Conservation (phyloP, 2,329 filamentous ascomycete species). For the Aureobasidium melanogenum region DNA sequence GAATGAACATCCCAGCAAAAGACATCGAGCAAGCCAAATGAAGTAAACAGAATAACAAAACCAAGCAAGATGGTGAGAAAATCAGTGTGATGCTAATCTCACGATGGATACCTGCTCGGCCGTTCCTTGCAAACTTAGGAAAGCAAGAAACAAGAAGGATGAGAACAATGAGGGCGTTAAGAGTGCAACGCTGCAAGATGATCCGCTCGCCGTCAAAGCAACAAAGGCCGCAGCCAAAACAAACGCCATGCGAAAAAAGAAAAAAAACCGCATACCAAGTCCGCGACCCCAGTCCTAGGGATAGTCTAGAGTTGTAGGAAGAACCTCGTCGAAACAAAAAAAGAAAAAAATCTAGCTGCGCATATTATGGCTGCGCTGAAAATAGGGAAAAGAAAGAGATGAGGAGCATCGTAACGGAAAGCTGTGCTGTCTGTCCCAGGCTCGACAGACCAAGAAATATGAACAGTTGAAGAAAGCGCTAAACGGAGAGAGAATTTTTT, state of each 20-base stretch:
- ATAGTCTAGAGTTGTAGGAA: slow-evolving; percentile 4
- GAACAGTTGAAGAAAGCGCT: slow-evolving; percentile 9
- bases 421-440: slow-evolving; percentile 12
- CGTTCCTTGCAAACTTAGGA: neutral
- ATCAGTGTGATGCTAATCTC: neutral
- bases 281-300: neutral
- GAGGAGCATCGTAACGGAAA: slow-evolving; percentile 3
- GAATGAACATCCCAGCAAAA: slow-evolving; percentile 6
- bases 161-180: neutral
- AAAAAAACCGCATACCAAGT: neutral
- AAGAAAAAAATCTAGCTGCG: slow-evolving; percentile 6
- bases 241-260: slow-evolving; percentile 10
- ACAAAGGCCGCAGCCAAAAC: neutral
- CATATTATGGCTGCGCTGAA: neutral
- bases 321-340: neutral
- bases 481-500: slow-evolving; percentile 7
- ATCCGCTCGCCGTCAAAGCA: neutral
- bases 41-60: neutral
- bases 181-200: neutral
- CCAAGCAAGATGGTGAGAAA: neutral
- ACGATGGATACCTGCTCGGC: neutral
- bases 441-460: slow-evolving; percentile 10
- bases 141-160: neutral
- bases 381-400: slow-evolving; percentile 1
- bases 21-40: neutral